Base-by-base conservation (phyloP, 108 stramenopile genomes). In the Nannochloropsis salina region DNA sequence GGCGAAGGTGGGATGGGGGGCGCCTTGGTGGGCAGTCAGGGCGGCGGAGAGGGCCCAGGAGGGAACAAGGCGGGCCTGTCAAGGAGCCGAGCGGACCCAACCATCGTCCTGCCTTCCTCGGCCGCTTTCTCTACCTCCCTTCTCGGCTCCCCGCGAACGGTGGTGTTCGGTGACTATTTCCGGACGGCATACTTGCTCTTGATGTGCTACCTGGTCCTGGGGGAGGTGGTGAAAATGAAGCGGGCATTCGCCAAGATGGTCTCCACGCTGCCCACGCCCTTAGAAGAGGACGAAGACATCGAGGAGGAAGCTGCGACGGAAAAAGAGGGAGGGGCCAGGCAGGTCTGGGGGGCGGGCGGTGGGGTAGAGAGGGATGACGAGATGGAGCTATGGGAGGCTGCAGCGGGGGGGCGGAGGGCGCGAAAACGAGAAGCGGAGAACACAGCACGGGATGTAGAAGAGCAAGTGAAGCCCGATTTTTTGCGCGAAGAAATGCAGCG, bases 151-250 rank as follows among this genome's bases (percentile, higher is more conserved):
- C 90, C 93, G 9, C 61, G n/a, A n/a, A n/a, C n/a, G 61, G 61
- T 74, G 61, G 61, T 74, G 61, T 74, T 74, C 61, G 61, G 61
- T 15, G 61, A 74, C n/a, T 93, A 96, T 83, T 92, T 93, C 87
- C 93, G 94, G 89, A 92, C 94, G 42, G 94, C 94, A 31, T 95
- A 95, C 88, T 95, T 95, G 82, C 91, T 95, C 82, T 82, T 96
- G 3, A 74, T 96, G 41, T 96, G 96, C 86, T 93, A 94, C 84
- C 94, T 92, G 42, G 95, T 95, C 9, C 86, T 94, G 43, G 95
- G 95, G 43, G 94, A 96, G 84, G 80, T 89, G 8, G 93, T 92
- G 41, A 91, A 84, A 81, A 93, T 94, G 92, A 93, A 91, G 85
- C 87, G 86, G 44, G 89, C 88, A n/a, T 95, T 95, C 85, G 80